These are phyloP conservation scores for Ostreobium quekettii DNA, from an alignment of 139 green algal genomes.

Conservation along the genomic window DNA sequence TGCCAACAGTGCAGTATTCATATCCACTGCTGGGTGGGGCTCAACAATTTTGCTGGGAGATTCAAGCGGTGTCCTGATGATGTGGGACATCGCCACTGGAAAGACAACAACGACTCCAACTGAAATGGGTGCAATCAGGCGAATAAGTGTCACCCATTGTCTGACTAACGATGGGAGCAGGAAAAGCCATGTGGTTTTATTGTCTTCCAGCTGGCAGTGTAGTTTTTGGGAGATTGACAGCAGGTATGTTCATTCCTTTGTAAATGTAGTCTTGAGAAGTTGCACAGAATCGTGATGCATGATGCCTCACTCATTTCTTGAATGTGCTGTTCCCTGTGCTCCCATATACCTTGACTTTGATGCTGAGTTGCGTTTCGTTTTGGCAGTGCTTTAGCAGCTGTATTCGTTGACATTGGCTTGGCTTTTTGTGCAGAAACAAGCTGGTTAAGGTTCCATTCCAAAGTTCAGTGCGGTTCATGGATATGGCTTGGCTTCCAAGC, in stretches of 20 bases:
- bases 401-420: too few species aligned
- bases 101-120: constrained; percentile 27
- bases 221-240: constrained; percentile 9
- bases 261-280: neutral
- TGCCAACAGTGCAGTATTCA: neutral
- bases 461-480: neutral
- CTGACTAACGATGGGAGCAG: neutral
- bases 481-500: constrained; percentile 9
- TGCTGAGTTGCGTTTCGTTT: too few species aligned
- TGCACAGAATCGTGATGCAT: too few species aligned
- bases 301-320: too few species aligned
- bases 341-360: too few species aligned
- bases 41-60: constrained; percentile 49
- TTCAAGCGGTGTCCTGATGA: constrained; percentile 46
- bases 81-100: constrained; percentile 57
- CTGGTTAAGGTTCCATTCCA: neutral
- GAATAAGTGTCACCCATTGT: neutral
- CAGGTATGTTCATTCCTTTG: neutral
- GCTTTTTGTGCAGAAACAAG: too few species aligned
- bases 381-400: too few species aligned
- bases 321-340: too few species aligned
- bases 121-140: neutral
- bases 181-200: neutral
- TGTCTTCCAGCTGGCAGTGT: constrained; percentile 8
- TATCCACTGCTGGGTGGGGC: neutral